Evolutionary conservation across 2,329 filamentous ascomycete species (phyloP).

Genomic region (Xylariaceae sp.): DNA sequence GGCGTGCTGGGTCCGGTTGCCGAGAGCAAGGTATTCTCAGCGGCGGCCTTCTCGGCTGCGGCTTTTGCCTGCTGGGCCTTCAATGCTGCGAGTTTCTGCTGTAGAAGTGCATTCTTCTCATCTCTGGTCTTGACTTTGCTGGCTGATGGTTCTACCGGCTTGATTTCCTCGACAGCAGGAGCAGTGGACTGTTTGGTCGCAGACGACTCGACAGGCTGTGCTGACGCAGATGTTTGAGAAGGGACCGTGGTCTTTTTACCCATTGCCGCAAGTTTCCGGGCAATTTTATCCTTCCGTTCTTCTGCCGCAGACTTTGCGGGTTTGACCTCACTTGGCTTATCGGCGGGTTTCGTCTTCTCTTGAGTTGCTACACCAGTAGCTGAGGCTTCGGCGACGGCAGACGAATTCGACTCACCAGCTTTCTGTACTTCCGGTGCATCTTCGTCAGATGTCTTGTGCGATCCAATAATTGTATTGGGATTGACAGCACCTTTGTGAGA

Average conservation of each 20-base stretch:
- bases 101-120: constrained; percentile 67
- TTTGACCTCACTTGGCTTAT: constrained; percentile 8
- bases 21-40: too few relatives aligned
- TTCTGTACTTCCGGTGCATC: constrained; percentile 4
- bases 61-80: constrained; percentile 42
- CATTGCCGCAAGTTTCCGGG: constrained; percentile 29
- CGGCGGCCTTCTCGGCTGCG: constrained; percentile 19
- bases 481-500: constrained; percentile 3
- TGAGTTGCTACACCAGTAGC: neutral
- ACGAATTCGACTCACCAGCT: constrained; percentile 1
- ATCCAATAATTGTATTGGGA: constrained; percentile 1
- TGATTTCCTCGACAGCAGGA: constrained; percentile 3
- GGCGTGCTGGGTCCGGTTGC: too few relatives aligned
- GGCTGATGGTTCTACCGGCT: constrained; percentile 8
- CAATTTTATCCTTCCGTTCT: constrained; percentile 32
- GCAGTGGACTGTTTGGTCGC: neutral
- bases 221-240: constrained; percentile 15
- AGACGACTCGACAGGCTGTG: constrained; percentile 6
- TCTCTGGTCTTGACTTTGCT: constrained; percentile 47
- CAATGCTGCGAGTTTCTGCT: constrained; percentile 74
- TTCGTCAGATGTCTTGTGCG: constrained; percentile 4
- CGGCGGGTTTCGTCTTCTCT: neutral
- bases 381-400: constrained; percentile 2
- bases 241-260: constrained; percentile 24
- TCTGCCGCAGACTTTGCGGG: constrained; percentile 25